These are phyloP conservation scores for Didymella exigua DNA, from an alignment of 2,329 filamentous ascomycete genomes.

Conservation along the genomic window DNA sequence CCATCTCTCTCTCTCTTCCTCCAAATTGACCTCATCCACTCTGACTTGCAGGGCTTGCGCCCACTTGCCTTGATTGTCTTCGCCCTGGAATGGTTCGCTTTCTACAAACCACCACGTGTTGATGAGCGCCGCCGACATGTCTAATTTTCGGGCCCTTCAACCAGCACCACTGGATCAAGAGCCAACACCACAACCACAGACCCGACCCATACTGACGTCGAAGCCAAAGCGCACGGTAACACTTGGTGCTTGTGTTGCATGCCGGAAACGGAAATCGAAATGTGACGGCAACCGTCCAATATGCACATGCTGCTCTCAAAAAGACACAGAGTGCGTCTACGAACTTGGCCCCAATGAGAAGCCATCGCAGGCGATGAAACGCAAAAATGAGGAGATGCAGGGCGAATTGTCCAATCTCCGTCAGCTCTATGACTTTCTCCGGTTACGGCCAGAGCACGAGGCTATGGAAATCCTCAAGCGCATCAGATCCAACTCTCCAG, in stretches of 20 bases:
- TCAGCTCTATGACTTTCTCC: constrained; percentile 41
- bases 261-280: constrained; percentile 44
- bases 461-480: constrained; percentile 36
- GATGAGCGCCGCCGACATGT: constrained; percentile 24
- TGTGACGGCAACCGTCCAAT: constrained; percentile 41
- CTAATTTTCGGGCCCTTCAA: constrained; percentile 40
- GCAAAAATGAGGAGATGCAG: constrained; percentile 46
- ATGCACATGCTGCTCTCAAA: constrained; percentile 42
- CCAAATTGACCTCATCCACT: background rate
- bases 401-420: constrained; percentile 41
- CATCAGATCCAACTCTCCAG: constrained; percentile 30
- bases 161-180: constrained; percentile 42
- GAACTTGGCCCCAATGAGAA: constrained; percentile 45
- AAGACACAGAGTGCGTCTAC: constrained; percentile 41
- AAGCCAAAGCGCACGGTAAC: constrained; percentile 45
- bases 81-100: constrained; percentile 6
- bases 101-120: background rate
- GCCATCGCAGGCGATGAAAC: constrained; percentile 44
- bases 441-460: constrained; percentile 38
- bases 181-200: constrained; percentile 29
- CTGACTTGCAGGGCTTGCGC: constrained; percentile 9
- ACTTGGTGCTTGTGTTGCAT: constrained; percentile 44
- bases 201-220: constrained; percentile 28
- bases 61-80: constrained; percentile 1
- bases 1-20: constrained; percentile 9